A percentile compares a stretch with the other conserved stretches of the same genome.
Conservation (phyloP, 2,329 filamentous ascomycete genomes). For the Aspergillus latus region DNA sequence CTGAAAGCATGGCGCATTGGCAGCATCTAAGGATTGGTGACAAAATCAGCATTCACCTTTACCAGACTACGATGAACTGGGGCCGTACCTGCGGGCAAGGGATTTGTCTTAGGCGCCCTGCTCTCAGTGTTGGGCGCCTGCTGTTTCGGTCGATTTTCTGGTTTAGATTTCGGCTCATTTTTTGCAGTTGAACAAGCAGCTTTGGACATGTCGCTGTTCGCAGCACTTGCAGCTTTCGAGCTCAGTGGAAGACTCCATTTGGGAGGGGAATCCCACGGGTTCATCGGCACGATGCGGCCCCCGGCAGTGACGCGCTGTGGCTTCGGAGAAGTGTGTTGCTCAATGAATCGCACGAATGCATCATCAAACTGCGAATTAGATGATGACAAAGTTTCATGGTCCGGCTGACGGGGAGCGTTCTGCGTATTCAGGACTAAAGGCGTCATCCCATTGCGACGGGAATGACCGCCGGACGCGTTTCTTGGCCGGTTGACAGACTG, state of each 20-base stretch:
- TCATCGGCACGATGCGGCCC: slow-evolving; percentile 51
- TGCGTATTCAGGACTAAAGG: slow-evolving; percentile 20
- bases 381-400: slow-evolving; percentile 34
- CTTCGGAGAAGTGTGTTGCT: slow-evolving; percentile 49
- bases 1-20: slow-evolving; percentile 5
- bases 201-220: slow-evolving; percentile 4
- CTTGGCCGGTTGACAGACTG: slow-evolving; percentile 27
- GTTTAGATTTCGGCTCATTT: not conserved
- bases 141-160: slow-evolving; percentile 6
- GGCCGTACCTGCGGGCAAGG: slow-evolving; percentile 9
- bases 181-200: not conserved
- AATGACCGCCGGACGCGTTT: slow-evolving; percentile 24
- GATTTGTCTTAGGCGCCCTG: slow-evolving; percentile 2
- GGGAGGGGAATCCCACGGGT: slow-evolving; percentile 34
- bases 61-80: not conserved
- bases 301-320: slow-evolving; percentile 52
- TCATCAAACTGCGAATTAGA: slow-evolving; percentile 36
- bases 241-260: slow-evolving; percentile 33
- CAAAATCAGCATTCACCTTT: not conserved
- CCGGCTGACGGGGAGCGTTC: slow-evolving; percentile 32
- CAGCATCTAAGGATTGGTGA: slow-evolving; percentile 1
- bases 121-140: not conserved
- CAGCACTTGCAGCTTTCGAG: slow-evolving; percentile 10
- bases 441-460: slow-evolving; percentile 21
- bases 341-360: slow-evolving; percentile 49